phyloP scores from a whole-genome alignment of 2,329 filamentous ascomycete genomes.

The Nothophoma quercina region DNA sequence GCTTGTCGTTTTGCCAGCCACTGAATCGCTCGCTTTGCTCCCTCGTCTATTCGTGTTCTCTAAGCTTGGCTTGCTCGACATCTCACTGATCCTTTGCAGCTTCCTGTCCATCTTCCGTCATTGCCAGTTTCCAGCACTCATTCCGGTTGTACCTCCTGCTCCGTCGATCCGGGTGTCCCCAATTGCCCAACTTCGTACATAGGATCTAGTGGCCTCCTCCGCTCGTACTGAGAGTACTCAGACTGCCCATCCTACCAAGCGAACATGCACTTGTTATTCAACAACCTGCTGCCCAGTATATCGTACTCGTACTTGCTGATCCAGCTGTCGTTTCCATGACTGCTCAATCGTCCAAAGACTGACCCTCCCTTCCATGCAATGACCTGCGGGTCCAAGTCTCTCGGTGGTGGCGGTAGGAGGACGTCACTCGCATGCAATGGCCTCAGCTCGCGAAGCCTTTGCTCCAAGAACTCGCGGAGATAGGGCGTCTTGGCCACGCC shows the following conservation, averaged over 20 bases:
- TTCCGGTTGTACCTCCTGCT: too few relatives aligned
- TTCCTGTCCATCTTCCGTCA: too few relatives aligned
- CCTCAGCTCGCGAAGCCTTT: constrained; percentile 73
- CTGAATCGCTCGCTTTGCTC: too few relatives aligned
- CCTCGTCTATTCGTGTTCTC: too few relatives aligned
- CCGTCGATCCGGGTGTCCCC: too few relatives aligned
- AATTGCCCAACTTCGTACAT: too few relatives aligned
- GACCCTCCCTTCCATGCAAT: constrained; percentile 97
- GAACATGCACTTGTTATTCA: constrained; percentile 63
- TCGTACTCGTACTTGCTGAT: constrained; percentile 89
- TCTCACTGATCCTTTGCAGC: too few relatives aligned
- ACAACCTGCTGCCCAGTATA: constrained; percentile 77
- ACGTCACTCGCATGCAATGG: constrained; percentile 71
- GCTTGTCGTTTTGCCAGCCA: too few relatives aligned
- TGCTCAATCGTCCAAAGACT: constrained; percentile 87
- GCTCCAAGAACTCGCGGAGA: constrained; percentile 83
- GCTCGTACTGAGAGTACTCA: too few relatives aligned
- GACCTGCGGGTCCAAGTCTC: constrained; percentile 97
- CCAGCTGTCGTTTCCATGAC: constrained; percentile 89
- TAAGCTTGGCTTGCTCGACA: too few relatives aligned
- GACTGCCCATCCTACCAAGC: constrained; percentile 42
- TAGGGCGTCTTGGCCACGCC: constrained; percentile 61
- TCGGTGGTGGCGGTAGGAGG: constrained; percentile 73
- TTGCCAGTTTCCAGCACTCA: too few relatives aligned
- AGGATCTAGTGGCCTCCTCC: too few relatives aligned